These are phyloP conservation scores for Tagetes patula DNA, from an alignment of 129 eudicot species.

Conservation along the genomic window DNA sequence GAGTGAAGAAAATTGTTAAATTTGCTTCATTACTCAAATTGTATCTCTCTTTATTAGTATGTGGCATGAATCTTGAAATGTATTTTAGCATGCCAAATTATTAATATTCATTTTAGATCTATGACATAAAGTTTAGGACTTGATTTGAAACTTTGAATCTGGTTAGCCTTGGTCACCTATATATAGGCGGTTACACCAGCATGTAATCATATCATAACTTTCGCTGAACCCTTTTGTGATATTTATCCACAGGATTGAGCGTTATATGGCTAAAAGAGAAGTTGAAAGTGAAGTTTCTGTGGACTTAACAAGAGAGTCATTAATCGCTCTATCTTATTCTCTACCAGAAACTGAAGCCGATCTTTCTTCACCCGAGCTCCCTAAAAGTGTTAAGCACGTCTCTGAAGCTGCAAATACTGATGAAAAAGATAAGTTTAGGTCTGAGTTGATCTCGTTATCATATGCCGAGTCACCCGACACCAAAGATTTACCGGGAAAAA, in stretches of 20 bases:
- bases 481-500: constrained; percentile 32
- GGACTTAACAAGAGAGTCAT: constrained; percentile 72
- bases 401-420: constrained; percentile 33
- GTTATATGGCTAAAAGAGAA: constrained; percentile 62
- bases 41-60: neutral
- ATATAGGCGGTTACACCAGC: neutral
- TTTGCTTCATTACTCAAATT: neutral
- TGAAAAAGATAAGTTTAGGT: constrained; percentile 49
- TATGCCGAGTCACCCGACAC: constrained; percentile 54
- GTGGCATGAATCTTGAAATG: neutral
- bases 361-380: constrained; percentile 15
- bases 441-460: constrained; percentile 58
- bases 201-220: neutral
- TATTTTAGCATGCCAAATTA: neutral
- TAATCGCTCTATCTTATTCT: constrained; percentile 63
- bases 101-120: neutral
- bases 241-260: constrained; percentile 21
- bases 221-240: constrained; percentile 20
- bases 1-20: neutral
- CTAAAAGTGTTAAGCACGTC: constrained; percentile 26
- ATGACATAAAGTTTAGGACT: too few species aligned
- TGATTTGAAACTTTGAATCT: neutral
- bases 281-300: constrained; percentile 50
- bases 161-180: neutral
- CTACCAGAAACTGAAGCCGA: constrained; percentile 45